phyloP scores from a whole-genome alignment of 2,329 filamentous ascomycete species.

The Scytalidium lignicola region DNA sequence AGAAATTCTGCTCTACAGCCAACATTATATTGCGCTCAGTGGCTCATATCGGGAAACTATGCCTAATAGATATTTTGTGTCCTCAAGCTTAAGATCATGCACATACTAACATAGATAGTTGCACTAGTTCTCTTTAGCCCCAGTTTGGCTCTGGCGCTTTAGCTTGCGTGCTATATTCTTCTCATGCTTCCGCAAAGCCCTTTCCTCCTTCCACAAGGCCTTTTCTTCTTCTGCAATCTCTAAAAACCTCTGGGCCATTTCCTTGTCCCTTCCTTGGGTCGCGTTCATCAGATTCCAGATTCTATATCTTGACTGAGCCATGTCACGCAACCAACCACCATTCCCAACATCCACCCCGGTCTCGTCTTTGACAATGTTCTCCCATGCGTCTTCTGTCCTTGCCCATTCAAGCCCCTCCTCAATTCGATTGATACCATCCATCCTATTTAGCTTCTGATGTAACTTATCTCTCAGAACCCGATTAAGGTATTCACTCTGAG shows the following conservation, averaged over 20 bases:
- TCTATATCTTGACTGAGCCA: background rate
- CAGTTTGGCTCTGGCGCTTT: background rate
- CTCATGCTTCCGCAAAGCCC: constrained; percentile 20
- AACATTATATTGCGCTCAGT: background rate
- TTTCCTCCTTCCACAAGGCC: constrained; percentile 31
- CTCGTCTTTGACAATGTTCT: constrained; percentile 30
- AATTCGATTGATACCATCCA: constrained; percentile 34
- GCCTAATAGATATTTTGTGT: background rate
- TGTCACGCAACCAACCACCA: background rate
- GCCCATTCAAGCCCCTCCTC: constrained; percentile 29
- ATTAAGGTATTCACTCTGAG: constrained; percentile 56
- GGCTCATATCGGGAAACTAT: background rate
- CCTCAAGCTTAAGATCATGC: background rate
- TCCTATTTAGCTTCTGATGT: constrained; percentile 35
- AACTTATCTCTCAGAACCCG: constrained; percentile 51
- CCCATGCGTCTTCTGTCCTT: constrained; percentile 43
- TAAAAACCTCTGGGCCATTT: constrained; percentile 36
- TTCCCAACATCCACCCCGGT: constrained; percentile 16
- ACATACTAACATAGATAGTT: background rate
- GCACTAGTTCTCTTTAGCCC: background rate
- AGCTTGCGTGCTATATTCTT: constrained; percentile 10
- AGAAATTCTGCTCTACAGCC: background rate
- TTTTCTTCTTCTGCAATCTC: constrained; percentile 42
- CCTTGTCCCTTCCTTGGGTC: constrained; percentile 22
- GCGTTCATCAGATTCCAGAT: constrained; percentile 8